Base-by-base conservation (phyloP, 768 basidiomycete species). In the Xanthoconium stramineum region DNA sequence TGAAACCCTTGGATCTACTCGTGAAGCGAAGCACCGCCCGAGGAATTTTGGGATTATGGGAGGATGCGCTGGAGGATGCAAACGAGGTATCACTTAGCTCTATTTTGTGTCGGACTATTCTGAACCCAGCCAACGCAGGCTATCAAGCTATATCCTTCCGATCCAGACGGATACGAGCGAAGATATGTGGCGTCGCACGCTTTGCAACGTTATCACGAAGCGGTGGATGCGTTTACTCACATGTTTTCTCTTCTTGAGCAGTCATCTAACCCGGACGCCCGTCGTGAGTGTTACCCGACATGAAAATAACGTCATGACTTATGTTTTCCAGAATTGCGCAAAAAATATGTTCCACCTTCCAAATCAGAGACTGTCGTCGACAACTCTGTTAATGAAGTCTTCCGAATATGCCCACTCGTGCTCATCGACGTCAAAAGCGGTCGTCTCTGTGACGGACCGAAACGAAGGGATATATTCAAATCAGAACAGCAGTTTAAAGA, bases 61-160 rank as follows among this genome's bases (percentile, higher is more conserved):
- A 54, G 2, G 57, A 56, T 17, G 55, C 57, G 1, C n/a, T 65
- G 40, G 33, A 38, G 1, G 60, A 65, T 15, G 61, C 64, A 14
- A 43, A 65, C 20, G 19, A 53, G 29, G 64, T 57, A 51, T 11
- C 1, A 24, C 3, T 17, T 37, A 14, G n/a, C 12, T 5, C 2
- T 17, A 3, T 17, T 24, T 1, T 3, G 0, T 30, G 1, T 32
- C 28, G 17, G 10, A n/a, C 6, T 2, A 1, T 13, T 3, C 32
- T 42, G 7, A 42, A 13, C 3, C 11, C 5, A 0, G 6, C 0
- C 12, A 7, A 29, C 0, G 0, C 10, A 60, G 59, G 59, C 48
- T 13, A 43, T 60, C 14, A 13, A 55, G 9, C n/a, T 13, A 20
- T 48, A 60, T 4, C 29, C 59, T 14, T 1, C 2, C 5, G 37